Conservation (phyloP, 306 rosid genomes). For the Clitoria ternatea region DNA sequence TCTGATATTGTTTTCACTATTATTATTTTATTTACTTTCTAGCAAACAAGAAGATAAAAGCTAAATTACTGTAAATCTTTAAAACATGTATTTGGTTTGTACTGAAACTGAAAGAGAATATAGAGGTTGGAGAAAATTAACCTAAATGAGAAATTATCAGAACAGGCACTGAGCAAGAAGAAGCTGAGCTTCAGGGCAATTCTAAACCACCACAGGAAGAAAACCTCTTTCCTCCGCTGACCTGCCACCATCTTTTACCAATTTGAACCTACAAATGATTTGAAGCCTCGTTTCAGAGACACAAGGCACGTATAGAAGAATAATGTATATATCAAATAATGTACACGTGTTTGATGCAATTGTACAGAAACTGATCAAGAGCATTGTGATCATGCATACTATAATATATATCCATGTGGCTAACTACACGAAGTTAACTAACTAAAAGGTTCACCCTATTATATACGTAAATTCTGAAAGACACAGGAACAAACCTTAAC, state of each 20-base stretch:
- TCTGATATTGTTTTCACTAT: no score
- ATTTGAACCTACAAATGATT: slow-evolving; percentile 25
- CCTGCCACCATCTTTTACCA: slow-evolving; percentile 1
- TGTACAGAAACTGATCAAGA: background rate
- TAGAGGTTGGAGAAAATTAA: slow-evolving; percentile 8
- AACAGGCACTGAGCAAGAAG: slow-evolving; percentile 16
- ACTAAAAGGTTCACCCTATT: background rate
- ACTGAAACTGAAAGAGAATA: background rate
- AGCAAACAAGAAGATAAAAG: no score
- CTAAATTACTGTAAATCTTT: no score
- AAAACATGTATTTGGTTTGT: background rate
- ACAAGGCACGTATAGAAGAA: background rate
- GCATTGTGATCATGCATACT: background rate
- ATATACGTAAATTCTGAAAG: background rate
- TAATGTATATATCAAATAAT: background rate
- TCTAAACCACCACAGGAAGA: slow-evolving; percentile 16
- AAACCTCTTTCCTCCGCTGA: background rate
- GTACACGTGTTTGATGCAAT: no score
- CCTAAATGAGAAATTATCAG: slow-evolving; percentile 31
- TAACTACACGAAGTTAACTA: background rate
- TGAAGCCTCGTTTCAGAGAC: background rate
- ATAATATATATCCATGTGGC: background rate
- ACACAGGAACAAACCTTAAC: slow-evolving; percentile 7
- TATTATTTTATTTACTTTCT: background rate
- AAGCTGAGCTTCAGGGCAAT: slow-evolving; percentile 19